Base-by-base conservation (phyloP, 371 early-diverging fungal species). In the Funneliformis caledonium region DNA sequence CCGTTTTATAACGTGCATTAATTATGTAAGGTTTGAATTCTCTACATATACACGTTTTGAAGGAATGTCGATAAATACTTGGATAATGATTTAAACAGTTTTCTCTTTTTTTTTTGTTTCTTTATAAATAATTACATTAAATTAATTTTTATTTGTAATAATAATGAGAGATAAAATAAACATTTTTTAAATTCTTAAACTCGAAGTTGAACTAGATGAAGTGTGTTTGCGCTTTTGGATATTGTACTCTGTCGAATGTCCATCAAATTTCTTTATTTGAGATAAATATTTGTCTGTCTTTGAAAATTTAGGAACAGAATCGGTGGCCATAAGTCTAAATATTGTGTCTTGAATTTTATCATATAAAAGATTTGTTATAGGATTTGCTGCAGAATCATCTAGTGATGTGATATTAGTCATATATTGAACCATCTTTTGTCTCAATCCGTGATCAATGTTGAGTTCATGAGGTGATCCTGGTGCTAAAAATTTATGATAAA, bases 251-350 rank as follows among this genome's bases (percentile, higher is more conserved):
- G 4, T 37, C 37, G 37, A 37, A 2, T 37, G 16, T 43, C n/a
- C 43, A 42, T 70, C 70, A 70, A 45, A 6, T 16, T 22, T 70
- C 16, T 26, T 47, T 43, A 70, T 22, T 8, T 16, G 43, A n/a
- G 86, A 78, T 43, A 80, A 85, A 81, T 94, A 94, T 80, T 87
- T 86, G 60, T 90, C 89, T 2, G 94, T 93, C 78, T 88, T 90
- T 22, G 91, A 86, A 83, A 93, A 94, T 85, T 93, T 94, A 0
- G 94, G 93, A n/a, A 93, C 91, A 16, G 93, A 93, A 75, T 94
- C 94, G 1, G 91, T 90, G 19, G 94, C 93, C 92, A 93, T 92
- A 11, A 94, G 84, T 37, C 90, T 85, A 84, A 92, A 94, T 73
- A 93, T 92, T 68, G 93, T 93, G 9, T 92, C 92, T 70, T 93